phyloP scores from a whole-genome alignment of 768 basidiomycete genomes.

The Xerocomellus intermedius region DNA sequence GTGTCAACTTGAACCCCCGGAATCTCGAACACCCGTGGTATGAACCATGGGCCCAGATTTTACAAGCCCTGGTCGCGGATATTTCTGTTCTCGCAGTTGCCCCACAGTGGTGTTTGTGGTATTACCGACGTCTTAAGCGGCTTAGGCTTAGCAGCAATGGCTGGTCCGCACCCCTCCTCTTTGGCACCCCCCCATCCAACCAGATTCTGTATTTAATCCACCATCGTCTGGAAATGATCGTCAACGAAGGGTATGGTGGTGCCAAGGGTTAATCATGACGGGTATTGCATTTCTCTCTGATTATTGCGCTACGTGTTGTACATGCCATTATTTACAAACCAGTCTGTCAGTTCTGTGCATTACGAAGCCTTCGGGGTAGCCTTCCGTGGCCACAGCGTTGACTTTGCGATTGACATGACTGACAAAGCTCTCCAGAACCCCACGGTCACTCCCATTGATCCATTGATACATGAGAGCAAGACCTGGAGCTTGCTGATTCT shows the following conservation, averaged over 20 bases:
- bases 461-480: conserved; percentile 49
- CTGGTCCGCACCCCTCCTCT: background rate
- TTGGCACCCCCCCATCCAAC: background rate
- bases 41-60: background rate
- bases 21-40: conserved; percentile 1
- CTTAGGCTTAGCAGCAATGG: background rate
- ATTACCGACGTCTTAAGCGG: background rate
- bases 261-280: no score
- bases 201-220: background rate
- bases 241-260: no score
- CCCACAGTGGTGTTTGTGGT: background rate
- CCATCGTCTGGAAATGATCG: no score
- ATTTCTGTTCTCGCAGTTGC: background rate
- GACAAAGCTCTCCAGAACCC: conserved; percentile 63
- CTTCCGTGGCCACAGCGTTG: background rate
- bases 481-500: conserved; percentile 5
- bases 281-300: no score
- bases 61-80: background rate
- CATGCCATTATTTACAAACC: no score
- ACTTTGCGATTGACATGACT: conserved; percentile 62
- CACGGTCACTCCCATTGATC: conserved; percentile 57
- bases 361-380: no score
- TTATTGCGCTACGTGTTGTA: no score
- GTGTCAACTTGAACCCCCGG: no score
- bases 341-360: no score